Evolutionary conservation across 2,329 filamentous ascomycete genomes (phyloP).

Genomic region (Cercospora zeae-maydis): DNA sequence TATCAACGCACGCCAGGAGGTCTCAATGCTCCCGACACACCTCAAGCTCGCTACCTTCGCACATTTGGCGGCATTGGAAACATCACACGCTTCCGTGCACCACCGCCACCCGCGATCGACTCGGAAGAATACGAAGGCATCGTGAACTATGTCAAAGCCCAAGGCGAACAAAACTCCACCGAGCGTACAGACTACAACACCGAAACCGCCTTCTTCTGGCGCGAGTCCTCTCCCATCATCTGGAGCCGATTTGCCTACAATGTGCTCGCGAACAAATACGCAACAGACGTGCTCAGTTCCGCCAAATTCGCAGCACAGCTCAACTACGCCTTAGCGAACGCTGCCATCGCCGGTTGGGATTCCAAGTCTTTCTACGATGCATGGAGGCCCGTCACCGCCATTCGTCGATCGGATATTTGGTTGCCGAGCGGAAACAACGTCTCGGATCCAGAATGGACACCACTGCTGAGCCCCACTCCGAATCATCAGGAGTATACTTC

Average conservation of each 20-base stretch:
- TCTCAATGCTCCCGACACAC: slow-evolving; percentile 28
- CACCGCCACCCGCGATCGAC: slow-evolving; percentile 25
- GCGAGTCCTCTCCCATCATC: slow-evolving; percentile 28
- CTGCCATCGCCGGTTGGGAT: slow-evolving; percentile 32
- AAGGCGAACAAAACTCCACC: slow-evolving; percentile 31
- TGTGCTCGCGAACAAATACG: slow-evolving; percentile 25
- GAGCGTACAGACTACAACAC: slow-evolving; percentile 27
- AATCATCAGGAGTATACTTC: slow-evolving; percentile 33
- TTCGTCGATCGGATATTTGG: slow-evolving; percentile 22
- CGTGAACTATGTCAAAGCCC: slow-evolving; percentile 27
- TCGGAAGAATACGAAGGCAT: slow-evolving; percentile 26
- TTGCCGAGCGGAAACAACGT: slow-evolving; percentile 27
- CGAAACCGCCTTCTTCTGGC: slow-evolving; percentile 32
- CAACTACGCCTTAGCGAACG: slow-evolving; percentile 33
- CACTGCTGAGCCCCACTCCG: slow-evolving; percentile 29
- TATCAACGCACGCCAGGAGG: slow-evolving; percentile 31
- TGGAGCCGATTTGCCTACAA: slow-evolving; percentile 32
- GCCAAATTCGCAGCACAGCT: slow-evolving; percentile 33
- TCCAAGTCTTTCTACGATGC: slow-evolving; percentile 30
- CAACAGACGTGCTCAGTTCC: slow-evolving; percentile 26
- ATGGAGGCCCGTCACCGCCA: slow-evolving; percentile 31
- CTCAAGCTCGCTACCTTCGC: slow-evolving; percentile 29
- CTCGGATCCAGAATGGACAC: slow-evolving; percentile 26
- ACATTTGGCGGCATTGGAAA: slow-evolving; percentile 30
- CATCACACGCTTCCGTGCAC: slow-evolving; percentile 26